Base-by-base conservation (phyloP, 371 early-diverging fungal species). In the Circinella minor region DNA sequence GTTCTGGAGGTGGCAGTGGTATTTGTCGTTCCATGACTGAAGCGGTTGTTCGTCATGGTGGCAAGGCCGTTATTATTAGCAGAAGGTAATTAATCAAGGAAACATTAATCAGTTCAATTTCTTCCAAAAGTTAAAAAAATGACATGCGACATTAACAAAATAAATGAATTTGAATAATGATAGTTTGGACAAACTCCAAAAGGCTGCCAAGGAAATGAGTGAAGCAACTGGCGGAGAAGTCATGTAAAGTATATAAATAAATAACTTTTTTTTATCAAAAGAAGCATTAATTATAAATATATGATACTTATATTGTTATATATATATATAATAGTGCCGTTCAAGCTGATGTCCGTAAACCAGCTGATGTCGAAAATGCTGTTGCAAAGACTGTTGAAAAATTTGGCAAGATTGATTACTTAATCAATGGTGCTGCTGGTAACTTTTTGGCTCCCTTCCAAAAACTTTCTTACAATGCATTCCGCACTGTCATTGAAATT, bases 1-100 rank as follows among this genome's bases (percentile, higher is more conserved):
- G 82, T 49, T 81, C 83, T 20, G 85, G 85, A 49, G 85, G 85
- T 20, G 85, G 85, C 36, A 88, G 88, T 48, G 95, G 95, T 66
- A 94, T 94, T 67, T 92, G 94, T 76, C 87, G 86, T 69, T 90
- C 86, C 18, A 91, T 94, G 89, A 88, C 93, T 11, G 90, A 90
- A 72, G 92, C 95, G n/a, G 74, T 93, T 74, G 84, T 91, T 63
- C 81, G 87, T 54, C 94, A 93, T 74, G 94, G 93, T 36, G 91
- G 89, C 65, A 89, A 84, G 65, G 91, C 90, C 36, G 87, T 87
- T 71, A 91, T 91, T 72, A 82, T 88, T 62, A 86, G 88, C 67
- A 76, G 89, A 81, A 88, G 81, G 89, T 88, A 65, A 34, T 78
- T 70, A 67, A 43, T 55, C n/a, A n/a, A 55, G 8, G 27, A 27